Evolutionary conservation across 176 grass and related monocot genomes (phyloP).

Genomic region (Hyparrhenia diplandra): DNA sequence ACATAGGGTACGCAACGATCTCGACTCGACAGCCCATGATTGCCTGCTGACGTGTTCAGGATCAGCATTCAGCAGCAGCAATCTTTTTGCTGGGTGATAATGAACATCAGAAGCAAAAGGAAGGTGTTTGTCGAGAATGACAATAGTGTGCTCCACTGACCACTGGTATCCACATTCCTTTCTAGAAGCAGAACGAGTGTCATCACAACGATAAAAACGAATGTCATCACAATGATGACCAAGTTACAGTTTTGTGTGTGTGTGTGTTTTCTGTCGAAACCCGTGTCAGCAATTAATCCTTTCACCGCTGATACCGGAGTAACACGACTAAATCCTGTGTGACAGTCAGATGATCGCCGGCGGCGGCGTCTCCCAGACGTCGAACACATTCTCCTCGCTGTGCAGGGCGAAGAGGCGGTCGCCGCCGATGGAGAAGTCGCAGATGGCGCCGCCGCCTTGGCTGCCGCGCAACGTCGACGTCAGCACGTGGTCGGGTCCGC

Average conservation of each 20-base stretch:
- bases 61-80: not conserved
- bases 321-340: not conserved
- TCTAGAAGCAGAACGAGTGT: not conserved
- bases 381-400: conserved; percentile 81
- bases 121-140: conserved; percentile 2
- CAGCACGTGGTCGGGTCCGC: conserved; percentile 59
- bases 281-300: not conserved
- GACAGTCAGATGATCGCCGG: conserved; percentile 50
- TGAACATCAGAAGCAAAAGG: not conserved
- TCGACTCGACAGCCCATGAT: not conserved
- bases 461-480: conserved; percentile 64
- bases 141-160: not conserved
- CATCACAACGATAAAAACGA: not conserved
- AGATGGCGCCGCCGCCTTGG: conserved; percentile 52
- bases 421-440: conserved; percentile 85
- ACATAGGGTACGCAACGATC: not conserved
- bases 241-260: not conserved
- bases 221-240: not conserved
- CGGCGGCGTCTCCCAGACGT: conserved; percentile 84
- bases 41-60: not conserved
- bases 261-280: not conserved
- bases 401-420: conserved; percentile 71
- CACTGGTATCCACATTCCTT: not conserved
- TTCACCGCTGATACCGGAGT: not conserved
- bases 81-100: conserved; percentile 7